Conservation (phyloP, 2,329 filamentous ascomycete species). For the Tolypocladium amazonense region DNA sequence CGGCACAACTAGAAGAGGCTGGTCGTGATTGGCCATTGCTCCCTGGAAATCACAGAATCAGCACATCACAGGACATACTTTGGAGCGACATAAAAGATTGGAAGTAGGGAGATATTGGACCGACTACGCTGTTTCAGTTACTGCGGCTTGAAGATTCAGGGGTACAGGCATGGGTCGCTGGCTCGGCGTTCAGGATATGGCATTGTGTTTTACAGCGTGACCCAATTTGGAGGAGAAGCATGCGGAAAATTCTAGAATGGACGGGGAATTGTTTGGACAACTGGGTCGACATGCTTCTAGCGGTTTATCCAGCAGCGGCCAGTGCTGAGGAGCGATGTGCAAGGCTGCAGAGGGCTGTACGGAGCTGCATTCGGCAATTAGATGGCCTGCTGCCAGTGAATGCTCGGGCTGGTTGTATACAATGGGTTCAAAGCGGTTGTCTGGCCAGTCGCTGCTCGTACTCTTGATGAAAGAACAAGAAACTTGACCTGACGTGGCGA, state of each 20-base stretch:
- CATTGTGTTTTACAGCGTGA: not conserved
- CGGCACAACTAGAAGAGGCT: constrained; percentile 24
- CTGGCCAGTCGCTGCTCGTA: too few species aligned
- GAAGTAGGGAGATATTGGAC: not conserved
- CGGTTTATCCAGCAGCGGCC: not conserved
- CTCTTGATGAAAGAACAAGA: too few species aligned
- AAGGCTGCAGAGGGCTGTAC: not conserved
- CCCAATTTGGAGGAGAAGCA: not conserved
- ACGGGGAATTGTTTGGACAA: not conserved
- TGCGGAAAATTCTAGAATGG: not conserved
- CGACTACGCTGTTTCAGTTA: not conserved
- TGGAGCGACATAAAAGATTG: not conserved
- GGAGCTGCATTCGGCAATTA: not conserved
- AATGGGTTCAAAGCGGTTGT: not conserved
- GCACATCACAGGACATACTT: not conserved
- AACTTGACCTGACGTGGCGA: not conserved
- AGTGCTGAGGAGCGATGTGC: not conserved
- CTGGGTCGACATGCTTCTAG: not conserved
- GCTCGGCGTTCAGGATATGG: not conserved
- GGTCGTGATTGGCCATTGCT: constrained; percentile 12
- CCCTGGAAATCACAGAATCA: not conserved
- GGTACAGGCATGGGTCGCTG: not conserved
- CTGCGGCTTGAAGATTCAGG: not conserved
- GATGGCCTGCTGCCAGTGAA: not conserved
- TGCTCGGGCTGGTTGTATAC: not conserved